Evolutionary conservation across 1,284 basidiomycete species (phyloP), one percentile per base, ranked within the genome.

Genomic region (Spongiforma sp.): DNA sequence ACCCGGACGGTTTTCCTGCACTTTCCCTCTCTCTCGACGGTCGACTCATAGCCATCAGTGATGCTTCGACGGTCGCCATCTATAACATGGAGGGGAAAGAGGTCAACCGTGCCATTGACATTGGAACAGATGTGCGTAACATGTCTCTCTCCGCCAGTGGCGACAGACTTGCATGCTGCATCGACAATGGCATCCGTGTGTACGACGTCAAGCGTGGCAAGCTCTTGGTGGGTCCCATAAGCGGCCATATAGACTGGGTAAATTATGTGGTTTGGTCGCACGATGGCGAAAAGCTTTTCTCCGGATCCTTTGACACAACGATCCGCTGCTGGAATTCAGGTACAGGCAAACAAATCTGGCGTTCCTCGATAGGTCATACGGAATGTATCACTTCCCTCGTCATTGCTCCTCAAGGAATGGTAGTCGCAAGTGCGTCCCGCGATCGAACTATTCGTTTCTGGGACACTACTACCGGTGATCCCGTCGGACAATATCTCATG

Each of bases 371-470:
- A 46, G 69, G 60, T 30, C 62, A 61, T n/a, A 32, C 37, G 2
- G 0, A 17, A 17, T 1, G 0, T 3, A 48, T 66, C 43, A 1
- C 0, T 15, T 58, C 34, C 1, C 33, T 68, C n/a, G 53, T 60
- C 19, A 36, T 65, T 37, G 62, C 67, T 2, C 52, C 62, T 10
- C 37, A 61, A 17, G 59, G 62, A 24, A 37, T 28, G 1, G 54
- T 60, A 10, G 62, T 69, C 5, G 66, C 68, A 5, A 67, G 67
- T n/a, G 52, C 66, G 1, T 63, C 69, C 1, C 0, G 0, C 4
- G 69, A 69, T 46, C 1, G 7, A 3, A 63, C 57, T 7, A 48
- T 69, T 26, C 62, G 64, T 15, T 59, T 69, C 53, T 69, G 69
- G 69, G 55, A 67, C 24, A 17, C 62, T n/a, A 1, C 19, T 4